Evolutionary conservation across 257 asterid genomes (phyloP).

Genomic region (Knoxia roxburghii): DNA sequence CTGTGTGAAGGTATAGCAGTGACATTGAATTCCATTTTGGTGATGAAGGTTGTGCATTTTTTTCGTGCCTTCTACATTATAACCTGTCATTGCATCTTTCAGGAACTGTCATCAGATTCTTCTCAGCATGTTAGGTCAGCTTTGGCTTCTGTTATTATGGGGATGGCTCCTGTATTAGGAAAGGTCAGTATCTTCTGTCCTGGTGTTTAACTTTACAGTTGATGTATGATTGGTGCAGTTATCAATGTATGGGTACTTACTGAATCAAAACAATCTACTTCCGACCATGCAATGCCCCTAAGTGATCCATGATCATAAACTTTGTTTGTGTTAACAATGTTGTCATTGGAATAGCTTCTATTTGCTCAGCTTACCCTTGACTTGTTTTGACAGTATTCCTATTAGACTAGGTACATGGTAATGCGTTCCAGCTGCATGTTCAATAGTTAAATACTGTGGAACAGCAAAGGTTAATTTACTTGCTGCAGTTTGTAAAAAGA

Average conservation of each 20-base stretch:
- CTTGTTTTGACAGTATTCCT: background rate
- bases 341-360: background rate
- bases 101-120: conserved; percentile 93
- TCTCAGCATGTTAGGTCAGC: conserved; percentile 94
- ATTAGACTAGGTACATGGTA: background rate
- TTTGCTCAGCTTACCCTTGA: background rate
- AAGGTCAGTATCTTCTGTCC: conserved; percentile 38
- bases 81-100: conserved; percentile 18
- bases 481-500: background rate
- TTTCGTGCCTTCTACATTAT: conserved; percentile 11
- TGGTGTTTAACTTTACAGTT: background rate
- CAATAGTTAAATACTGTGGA: background rate
- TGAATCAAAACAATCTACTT: background rate
- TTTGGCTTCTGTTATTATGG: conserved; percentile 93
- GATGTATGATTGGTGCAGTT: background rate
- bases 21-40: background rate
- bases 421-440: no score
- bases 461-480: background rate
- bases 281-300: background rate
- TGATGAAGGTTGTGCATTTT: conserved; percentile 15
- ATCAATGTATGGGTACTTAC: background rate
- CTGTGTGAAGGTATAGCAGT: conserved; percentile 69
- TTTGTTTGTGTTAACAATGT: background rate
- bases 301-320: background rate
- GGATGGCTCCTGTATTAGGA: conserved; percentile 92